Base-by-base conservation (phyloP, 768 basidiomycete species). In the Rhizopogon sp. region DNA sequence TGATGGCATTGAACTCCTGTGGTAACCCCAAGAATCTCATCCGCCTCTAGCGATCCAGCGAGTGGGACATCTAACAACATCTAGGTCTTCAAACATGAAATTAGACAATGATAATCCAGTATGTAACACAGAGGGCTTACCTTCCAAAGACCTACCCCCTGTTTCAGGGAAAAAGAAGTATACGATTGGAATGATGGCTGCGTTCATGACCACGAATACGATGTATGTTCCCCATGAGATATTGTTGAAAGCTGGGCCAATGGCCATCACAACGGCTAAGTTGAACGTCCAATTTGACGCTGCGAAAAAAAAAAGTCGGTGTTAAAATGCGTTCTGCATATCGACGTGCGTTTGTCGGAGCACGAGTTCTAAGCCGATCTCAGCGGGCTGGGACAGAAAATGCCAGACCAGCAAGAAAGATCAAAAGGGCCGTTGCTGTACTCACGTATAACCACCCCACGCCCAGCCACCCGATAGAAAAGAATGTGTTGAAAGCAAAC, bases 391-490 rank as follows among this genome's bases (percentile, higher is more conserved):
- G n/a, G n/a, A 39, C n/a, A 35, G 3, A 7, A 17, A 22, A 52
- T 8, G 44, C 43, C 17, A 39, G 25, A 31, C 54, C 43, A 33
- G 39, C 10, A 7, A 49, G 22, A 22, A 17, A 37, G 47, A 49
- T 54, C 35, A 25, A 44, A 20, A 14, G 8, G 2, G 1, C 10
- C 35, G 22, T 37, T 43, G 28, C 44, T 55, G 31, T 39, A 51
- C 47, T 50, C 33, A 59, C 60, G 25, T 62, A 72, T 28, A 73
- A 58, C 68, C 70, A 74, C 0, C 70, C 68, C 56, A 71, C 67
- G 9, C 71, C 68, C 11, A 74, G 67, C 71, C 72, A 74, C 2
- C 72, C 73, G 41, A 68, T 56, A 4, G 70, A 68, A 58, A 75
- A 75, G 59, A 65, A 71, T 16, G 64, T 62, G 49, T 73, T 70